Evolutionary conservation across 1,284 basidiomycete species (phyloP).

Genomic region (Cronartium quercuum): DNA sequence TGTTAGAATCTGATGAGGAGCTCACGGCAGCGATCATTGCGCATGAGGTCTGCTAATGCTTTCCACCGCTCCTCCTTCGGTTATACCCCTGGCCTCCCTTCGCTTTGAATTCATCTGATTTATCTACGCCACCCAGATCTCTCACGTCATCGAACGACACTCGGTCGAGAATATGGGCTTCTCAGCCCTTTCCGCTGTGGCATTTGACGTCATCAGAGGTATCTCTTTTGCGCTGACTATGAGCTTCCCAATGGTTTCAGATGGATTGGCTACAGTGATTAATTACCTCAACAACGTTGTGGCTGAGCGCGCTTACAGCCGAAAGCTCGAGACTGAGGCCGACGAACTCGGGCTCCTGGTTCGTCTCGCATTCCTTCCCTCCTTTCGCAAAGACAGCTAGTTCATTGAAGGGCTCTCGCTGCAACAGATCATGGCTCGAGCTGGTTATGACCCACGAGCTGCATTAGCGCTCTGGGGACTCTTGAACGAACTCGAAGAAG

Average conservation of each 20-base stretch:
- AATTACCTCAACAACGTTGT: slow-evolving; percentile 55
- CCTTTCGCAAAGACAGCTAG: not conserved
- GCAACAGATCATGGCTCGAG: slow-evolving; percentile 51
- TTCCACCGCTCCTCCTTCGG: not conserved
- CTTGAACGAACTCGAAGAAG: slow-evolving; percentile 53
- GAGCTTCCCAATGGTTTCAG: slow-evolving; percentile 51
- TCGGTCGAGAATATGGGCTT: slow-evolving; percentile 53
- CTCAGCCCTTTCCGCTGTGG: slow-evolving; percentile 53
- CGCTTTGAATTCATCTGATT: not conserved
- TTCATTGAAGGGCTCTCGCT: not conserved
- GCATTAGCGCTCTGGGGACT: slow-evolving; percentile 54
- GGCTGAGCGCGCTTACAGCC: slow-evolving; percentile 53
- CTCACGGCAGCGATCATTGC: slow-evolving; percentile 53
- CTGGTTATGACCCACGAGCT: slow-evolving; percentile 54
- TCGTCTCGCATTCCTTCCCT: slow-evolving; percentile 29
- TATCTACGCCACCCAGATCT: slow-evolving; percentile 34
- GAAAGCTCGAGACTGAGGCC: slow-evolving; percentile 55
- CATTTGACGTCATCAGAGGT: slow-evolving; percentile 54
- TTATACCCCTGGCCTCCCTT: slow-evolving; percentile 16
- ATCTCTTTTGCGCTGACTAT: slow-evolving; percentile 54
- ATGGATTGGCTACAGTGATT: slow-evolving; percentile 52
- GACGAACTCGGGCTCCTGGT: slow-evolving; percentile 54
- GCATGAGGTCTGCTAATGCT: slow-evolving; percentile 50
- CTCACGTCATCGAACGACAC: slow-evolving; percentile 54
- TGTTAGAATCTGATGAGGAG: slow-evolving; percentile 51